Conservation (phyloP, 1,139 yeast species). For the Debaryomyces sp. region DNA sequence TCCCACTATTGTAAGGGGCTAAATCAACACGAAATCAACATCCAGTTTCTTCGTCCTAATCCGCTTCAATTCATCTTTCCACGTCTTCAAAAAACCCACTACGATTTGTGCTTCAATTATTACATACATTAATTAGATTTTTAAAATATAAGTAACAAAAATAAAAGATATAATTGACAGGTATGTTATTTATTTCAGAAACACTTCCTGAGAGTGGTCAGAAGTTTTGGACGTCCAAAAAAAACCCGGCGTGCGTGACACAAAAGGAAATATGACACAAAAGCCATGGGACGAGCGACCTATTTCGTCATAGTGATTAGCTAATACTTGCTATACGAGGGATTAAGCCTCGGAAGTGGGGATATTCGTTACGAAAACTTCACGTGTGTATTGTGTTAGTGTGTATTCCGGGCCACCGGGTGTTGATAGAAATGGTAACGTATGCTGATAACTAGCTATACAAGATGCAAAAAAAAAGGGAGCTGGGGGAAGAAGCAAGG, state of each 20-base stretch:
- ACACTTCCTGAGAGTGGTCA: constrained; percentile 4
- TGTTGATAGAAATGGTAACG: not conserved
- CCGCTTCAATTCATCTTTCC: constrained; percentile 1
- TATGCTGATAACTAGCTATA: constrained; percentile 9
- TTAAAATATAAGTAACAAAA: constrained; percentile 7
- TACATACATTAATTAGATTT: constrained; percentile 6
- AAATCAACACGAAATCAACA: constrained; percentile 3
- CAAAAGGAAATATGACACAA: not conserved
- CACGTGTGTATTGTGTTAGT: not conserved
- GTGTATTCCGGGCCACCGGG: not conserved
- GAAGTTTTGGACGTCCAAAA: constrained; percentile 7
- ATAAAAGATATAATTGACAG: constrained; percentile 5
- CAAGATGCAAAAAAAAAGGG: constrained; percentile 4
- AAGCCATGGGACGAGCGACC: not conserved
- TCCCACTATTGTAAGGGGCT: constrained; percentile 4
- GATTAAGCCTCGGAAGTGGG: not conserved
- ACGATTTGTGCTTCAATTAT: not conserved
- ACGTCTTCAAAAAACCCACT: not conserved
- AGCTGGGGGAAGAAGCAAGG: not conserved
- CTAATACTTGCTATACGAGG: constrained; percentile 2
- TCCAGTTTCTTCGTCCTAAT: not conserved
- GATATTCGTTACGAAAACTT: not conserved
- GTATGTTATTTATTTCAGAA: constrained; percentile 3
- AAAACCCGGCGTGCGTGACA: constrained; percentile 5
- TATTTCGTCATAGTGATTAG: constrained; percentile 2